Base-by-base conservation (phyloP, 2,329 filamentous ascomycete genomes). In the Colletotrichum sp. region DNA sequence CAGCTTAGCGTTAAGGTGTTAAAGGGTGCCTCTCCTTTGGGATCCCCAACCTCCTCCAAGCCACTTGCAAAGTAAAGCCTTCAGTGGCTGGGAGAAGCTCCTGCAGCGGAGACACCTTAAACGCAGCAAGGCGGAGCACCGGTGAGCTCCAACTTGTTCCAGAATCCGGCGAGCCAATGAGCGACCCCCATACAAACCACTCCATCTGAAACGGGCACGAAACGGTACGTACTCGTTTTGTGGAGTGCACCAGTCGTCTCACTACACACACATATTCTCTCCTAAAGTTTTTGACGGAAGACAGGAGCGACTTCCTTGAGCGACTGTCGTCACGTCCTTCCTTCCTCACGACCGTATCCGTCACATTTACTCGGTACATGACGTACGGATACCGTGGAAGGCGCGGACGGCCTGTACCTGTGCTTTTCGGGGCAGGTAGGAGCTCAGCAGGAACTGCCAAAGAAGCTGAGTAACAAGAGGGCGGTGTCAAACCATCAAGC, bases 141-240 rank as follows among this genome's bases (percentile, higher is more conserved):
- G 66, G 67, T 55, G 60, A 71, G 52, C 61, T 71, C 58, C 64
- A 62, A 64, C 52, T 58, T 36, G 70, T 69, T 74, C 74, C 70
- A 69, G 70, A 64, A 69, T 76, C 64, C 64, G 39, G 58, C 70
- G 48, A 43, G n/a, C 74, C 74, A 76, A 76, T 74, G 70, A 52
- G 28, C 43, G 6, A 16, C 30, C 48, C 39, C 58, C 56, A 58
- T 52, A 36, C 27, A 52, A 32, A 43, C 56, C 65, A 73, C 70
- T 76, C 60, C 64, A 73, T 69, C 70, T 76, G 74, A 76, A 74
- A 76, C 74, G 36, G 58, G 34, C 43, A 32, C 70, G 74, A 76
- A 76, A 76, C 74, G 64, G 58, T 22, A 73, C 43, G 65, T 76
- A 61, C 16, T 58, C 1, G 10, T 28, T 64, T 28, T 27, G 36